Evolutionary conservation across 2,329 filamentous ascomycete genomes (phyloP).

Genomic region (Colletotrichum eremochloae): DNA sequence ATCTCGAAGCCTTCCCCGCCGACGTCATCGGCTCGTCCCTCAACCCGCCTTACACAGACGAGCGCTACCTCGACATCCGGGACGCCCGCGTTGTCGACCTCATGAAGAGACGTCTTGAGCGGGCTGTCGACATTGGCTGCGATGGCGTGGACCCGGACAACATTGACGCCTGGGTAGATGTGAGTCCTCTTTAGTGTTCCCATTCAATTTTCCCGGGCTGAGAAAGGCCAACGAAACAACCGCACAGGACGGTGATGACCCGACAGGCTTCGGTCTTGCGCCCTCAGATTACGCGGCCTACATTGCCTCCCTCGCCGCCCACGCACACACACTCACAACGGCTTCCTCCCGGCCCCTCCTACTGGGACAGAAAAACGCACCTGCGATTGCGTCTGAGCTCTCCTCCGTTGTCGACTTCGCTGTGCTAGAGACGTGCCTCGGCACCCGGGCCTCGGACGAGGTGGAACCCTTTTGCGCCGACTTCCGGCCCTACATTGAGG

Average conservation of each 20-base stretch:
- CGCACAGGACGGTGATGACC: constrained; percentile 45
- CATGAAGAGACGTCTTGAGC: constrained; percentile 50
- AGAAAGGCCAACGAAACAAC: not conserved
- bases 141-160: constrained; percentile 54
- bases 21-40: constrained; percentile 46
- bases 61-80: constrained; percentile 50
- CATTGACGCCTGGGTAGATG: constrained; percentile 49
- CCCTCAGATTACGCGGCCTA: constrained; percentile 49
- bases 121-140: constrained; percentile 49
- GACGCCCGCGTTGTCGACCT: constrained; percentile 46
- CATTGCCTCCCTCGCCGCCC: constrained; percentile 47
- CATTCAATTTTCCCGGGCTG: not conserved
- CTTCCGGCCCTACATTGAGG: constrained; percentile 49
- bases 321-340: constrained; percentile 49
- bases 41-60: constrained; percentile 46
- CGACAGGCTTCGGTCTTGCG: constrained; percentile 49
- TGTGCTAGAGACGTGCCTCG: constrained; percentile 53
- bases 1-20: constrained; percentile 44
- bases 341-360: constrained; percentile 45
- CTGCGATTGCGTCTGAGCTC: constrained; percentile 46
- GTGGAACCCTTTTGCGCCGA: constrained; percentile 49
- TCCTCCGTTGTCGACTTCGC: constrained; percentile 50
- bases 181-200: constrained; percentile 17
- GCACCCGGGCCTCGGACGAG: constrained; percentile 40
- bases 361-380: constrained; percentile 53